Evolutionary conservation across 371 early-diverging fungal species (phyloP), one percentile per base, ranked within the genome.

Genomic region (Actinomucor elegans): DNA sequence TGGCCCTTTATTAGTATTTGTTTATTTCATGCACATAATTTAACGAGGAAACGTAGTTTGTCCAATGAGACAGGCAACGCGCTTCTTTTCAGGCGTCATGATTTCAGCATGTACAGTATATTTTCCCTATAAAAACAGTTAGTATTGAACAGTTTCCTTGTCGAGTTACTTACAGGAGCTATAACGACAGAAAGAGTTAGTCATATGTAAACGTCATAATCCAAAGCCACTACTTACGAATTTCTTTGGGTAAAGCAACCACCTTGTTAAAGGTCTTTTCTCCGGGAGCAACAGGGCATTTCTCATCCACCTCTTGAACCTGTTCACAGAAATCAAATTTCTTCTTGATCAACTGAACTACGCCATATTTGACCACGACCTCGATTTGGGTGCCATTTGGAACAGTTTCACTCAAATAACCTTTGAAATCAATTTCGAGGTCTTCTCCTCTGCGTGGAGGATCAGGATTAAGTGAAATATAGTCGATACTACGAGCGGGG

Each of bases 201-300:
- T 15, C 33, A 27, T 24, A 14, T 24, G 21, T 14, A 24, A 3
- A 20, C n/a, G 4, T 18, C 18, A 9, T 23, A 12, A 26, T 17
- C 1, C 29, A 17, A 40, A 27, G 12, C n/a, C n/a, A n/a, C 23
- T 33, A 67, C 75, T 71, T 75, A 75, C 72, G 77, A 52, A 77
- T 73, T 54, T 70, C 69, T 32, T 76, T 81, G 41, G 87, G 87
- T 18, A 86, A 67, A 24, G 69, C 73, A 23, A 86, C 74, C 0
- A 59, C 46, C 46, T 77, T 74, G 5, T 67, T 35, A 14, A 84
- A 52, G 2, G 28, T 29, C 7, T 80, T 64, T 0, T 72, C 66
- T 7, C 87, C 87, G 11, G 66, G 37, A 3, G 62, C 54, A 37
- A 86, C 55, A 26, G 87, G 87, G 49, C 87, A 86, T 5, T 65